Evolutionary conservation across 257 asterid species (phyloP), one percentile per base, ranked within the genome.

Genomic region (Nicotiana tomentosiformis): DNA sequence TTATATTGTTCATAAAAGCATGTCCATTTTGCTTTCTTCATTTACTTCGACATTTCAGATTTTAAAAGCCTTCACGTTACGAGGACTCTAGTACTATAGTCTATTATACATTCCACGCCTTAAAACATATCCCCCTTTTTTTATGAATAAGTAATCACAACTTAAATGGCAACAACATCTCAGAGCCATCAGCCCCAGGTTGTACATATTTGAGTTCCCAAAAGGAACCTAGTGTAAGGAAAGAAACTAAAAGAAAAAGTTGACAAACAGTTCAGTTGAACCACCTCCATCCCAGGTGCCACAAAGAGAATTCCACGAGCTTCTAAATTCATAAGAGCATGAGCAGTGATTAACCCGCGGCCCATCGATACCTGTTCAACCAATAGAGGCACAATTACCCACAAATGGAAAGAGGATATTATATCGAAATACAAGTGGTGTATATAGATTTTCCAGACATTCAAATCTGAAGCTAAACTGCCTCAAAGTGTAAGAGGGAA

Each of bases 241-340:
- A 64, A 29, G 15, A 15, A 56, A 39, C 17, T 72, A 60, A 37
- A n/a, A 62, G 20, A 49, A 62, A 65, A 23, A 16, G 23, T n/a
- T 12, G 46, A 18, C 39, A 16, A 77, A 72, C 76, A 15, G 60
- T 58, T 80, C 55, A 64, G 77, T n/a, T 12, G 35, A 66, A 43
- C 30, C 56, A 95, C 98, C 93, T 95, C 99, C 95, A 92, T 91
- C 74, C 98, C 99, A 66, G 97, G 98, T 49, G 88, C 89, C 87
- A 92, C 99, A 74, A 95, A 95, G 80, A 93, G 97, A 33, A 85
- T 88, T 80, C 99, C 99, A 33, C 99, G 99, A 85, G 99, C 92
- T 90, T 96, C 99, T 82, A 96, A 86, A 82, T 95, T 90, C 93
- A 85, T 94, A 88, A 96, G 80, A 58, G 98, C 98, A 91, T 96